phyloP scores from a whole-genome alignment of 768 basidiomycete genomes.

The Boletus vermiculosoides region DNA sequence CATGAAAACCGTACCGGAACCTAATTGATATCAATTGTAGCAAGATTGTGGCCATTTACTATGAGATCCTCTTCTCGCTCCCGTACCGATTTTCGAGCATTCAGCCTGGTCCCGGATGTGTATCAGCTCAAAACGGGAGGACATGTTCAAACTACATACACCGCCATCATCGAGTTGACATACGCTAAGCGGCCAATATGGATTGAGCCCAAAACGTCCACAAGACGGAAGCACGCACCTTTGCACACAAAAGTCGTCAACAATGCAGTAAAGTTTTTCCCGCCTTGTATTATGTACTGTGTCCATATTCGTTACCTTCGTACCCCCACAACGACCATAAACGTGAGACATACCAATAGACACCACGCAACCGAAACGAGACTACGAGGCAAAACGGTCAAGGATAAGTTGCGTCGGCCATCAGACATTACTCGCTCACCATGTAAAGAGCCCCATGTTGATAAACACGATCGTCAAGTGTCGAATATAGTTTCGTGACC shows the following conservation, averaged over 20 bases:
- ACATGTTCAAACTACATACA: background rate
- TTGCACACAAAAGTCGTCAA: constrained; percentile 5
- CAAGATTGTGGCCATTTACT: background rate
- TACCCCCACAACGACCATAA: background rate
- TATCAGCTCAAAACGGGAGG: background rate
- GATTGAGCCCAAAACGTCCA: background rate
- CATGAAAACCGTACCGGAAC: constrained; percentile 35
- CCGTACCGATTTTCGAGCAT: constrained; percentile 9
- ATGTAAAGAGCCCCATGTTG: constrained; percentile 17
- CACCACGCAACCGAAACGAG: constrained; percentile 10
- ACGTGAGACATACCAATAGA: background rate
- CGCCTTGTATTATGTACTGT: background rate
- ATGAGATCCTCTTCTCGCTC: background rate
- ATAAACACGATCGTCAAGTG: constrained; percentile 15
- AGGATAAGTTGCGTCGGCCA: background rate
- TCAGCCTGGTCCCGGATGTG: background rate
- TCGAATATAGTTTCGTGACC: constrained; percentile 9
- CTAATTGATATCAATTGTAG: constrained; percentile 5
- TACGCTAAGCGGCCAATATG: background rate
- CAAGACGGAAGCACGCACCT: background rate
- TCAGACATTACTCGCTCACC: background rate
- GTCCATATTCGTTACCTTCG: background rate
- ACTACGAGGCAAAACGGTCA: background rate
- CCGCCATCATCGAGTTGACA: constrained; percentile 16
- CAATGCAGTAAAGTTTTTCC: background rate